Conservation (phyloP, 106 monocot genomes). For the Allium cepa region DNA sequence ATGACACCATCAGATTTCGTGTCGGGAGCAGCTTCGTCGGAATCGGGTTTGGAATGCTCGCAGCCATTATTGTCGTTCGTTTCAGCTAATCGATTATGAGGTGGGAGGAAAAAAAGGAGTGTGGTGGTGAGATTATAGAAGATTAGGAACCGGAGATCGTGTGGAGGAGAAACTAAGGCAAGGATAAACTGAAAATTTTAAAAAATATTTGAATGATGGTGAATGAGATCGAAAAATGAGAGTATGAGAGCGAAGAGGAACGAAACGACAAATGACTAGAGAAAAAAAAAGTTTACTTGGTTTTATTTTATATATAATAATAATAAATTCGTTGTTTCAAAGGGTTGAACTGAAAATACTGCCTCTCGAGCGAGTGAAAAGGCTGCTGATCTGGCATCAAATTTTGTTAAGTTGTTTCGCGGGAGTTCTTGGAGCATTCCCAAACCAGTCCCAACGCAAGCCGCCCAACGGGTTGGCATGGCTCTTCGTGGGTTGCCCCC, state of each 20-base stretch:
- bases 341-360: too few species aligned
- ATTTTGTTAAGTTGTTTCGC: too few species aligned
- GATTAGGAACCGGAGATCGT: constrained; percentile 12
- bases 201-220: background rate
- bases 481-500: too few species aligned
- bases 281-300: too few species aligned
- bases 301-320: too few species aligned
- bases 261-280: constrained; percentile 6
- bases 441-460: too few species aligned
- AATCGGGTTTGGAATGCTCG: constrained; percentile 16
- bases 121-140: background rate
- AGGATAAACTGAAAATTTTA: constrained; percentile 3
- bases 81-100: background rate
- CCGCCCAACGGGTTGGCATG: too few species aligned
- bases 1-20: constrained; percentile 3
- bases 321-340: too few species aligned
- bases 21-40: constrained; percentile 1
- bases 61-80: background rate
- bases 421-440: too few species aligned
- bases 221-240: background rate
- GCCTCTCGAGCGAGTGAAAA: too few species aligned
- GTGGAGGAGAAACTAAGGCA: constrained; percentile 15
- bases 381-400: too few species aligned
- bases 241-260: constrained; percentile 6
- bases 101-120: background rate